These are phyloP conservation scores for Globisporangium orthogonon DNA, from an alignment of 352 stramenopile genomes.

Conservation along the genomic window DNA sequence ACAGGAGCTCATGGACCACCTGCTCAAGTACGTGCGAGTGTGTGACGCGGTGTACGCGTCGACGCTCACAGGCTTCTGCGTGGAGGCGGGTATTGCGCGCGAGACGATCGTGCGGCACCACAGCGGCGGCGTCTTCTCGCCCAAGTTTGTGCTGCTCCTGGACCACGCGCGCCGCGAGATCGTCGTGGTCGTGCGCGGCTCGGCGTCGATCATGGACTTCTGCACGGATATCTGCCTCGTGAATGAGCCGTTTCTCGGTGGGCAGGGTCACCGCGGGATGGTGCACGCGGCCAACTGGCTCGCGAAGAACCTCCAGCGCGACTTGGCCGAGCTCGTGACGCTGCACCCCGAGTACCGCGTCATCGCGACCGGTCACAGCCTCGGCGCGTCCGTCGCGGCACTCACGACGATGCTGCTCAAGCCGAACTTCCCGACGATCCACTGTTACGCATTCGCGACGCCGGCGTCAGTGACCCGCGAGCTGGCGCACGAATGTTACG, in stretches of 20 bases:
- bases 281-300: slow-evolving; percentile 72
- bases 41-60: slow-evolving; percentile 70
- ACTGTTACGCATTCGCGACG: slow-evolving; percentile 66
- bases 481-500: slow-evolving; percentile 40
- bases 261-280: slow-evolving; percentile 78
- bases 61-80: slow-evolving; percentile 40
- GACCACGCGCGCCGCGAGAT: slow-evolving; percentile 53
- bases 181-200: slow-evolving; percentile 57
- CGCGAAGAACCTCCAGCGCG: slow-evolving; percentile 40
- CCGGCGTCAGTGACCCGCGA: slow-evolving; percentile 64
- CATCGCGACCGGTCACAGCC: slow-evolving; percentile 61
- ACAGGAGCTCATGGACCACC: slow-evolving; percentile 8
- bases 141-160: slow-evolving; percentile 61
- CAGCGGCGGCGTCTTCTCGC: slow-evolving; percentile 66
- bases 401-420: slow-evolving; percentile 51
- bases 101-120: slow-evolving; percentile 44
- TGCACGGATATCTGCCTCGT: slow-evolving; percentile 75
- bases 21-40: slow-evolving; percentile 27
- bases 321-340: slow-evolving; percentile 31
- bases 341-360: slow-evolving; percentile 52
- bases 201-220: slow-evolving; percentile 74
- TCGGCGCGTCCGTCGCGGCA: slow-evolving; percentile 63
- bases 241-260: slow-evolving; percentile 61
- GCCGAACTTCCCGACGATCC: slow-evolving; percentile 33
- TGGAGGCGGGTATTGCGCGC: slow-evolving; percentile 31